Base-by-base conservation (phyloP, 495 filamentous ascomycete species). In the Elasticomyces elasticus region DNA sequence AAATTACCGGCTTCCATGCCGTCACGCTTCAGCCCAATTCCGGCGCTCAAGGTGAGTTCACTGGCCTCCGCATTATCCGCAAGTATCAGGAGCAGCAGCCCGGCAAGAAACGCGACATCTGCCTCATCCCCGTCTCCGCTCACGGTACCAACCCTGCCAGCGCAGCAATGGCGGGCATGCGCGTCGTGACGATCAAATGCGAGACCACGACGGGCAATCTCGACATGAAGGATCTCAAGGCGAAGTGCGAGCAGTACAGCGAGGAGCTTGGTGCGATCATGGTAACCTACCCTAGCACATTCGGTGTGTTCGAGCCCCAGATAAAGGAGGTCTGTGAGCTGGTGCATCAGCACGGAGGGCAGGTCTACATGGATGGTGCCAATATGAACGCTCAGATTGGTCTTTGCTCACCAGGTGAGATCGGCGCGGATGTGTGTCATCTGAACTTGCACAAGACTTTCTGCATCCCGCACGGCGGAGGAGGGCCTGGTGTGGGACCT, bases 371-470 rank as follows among this genome's bases (percentile, higher is more conserved):
- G 92, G 92, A 98, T 69, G 92, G 92, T 51, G 92, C 92, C 49
- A 98, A 98, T 71, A 91, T 98, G 89, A 98, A 97, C 64, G 92
- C 92, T 22, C 92, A 98, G 68, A 95, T 98, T 56, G 92, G 92
- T 1, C 80, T 98, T 10, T 97, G 92, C 75, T 94, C 89, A 0
- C 92, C 92, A 4, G 92, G 92, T 15, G 89, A 95, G 66, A 96
- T 98, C 62, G 92, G 92, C 35, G 92, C 92, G 11, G 92, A 98
- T 64, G 94, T 97, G 24, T 98, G 92, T 78, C 92, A 98, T 73
- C 72, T 98, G 51, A 98, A 98, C 68, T 76, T 98, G 15, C 92
- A 98, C 78, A 98, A 98, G 74, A 98, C 92, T 0, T 98, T 98
- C 77, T 98, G 92, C 72, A 98, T 98, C 62, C 92, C 92, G 20